Evolutionary conservation across 352 stramenopile species (phyloP), one percentile per base, ranked within the genome.

Genomic region (Pseudoperonospora humuli): DNA sequence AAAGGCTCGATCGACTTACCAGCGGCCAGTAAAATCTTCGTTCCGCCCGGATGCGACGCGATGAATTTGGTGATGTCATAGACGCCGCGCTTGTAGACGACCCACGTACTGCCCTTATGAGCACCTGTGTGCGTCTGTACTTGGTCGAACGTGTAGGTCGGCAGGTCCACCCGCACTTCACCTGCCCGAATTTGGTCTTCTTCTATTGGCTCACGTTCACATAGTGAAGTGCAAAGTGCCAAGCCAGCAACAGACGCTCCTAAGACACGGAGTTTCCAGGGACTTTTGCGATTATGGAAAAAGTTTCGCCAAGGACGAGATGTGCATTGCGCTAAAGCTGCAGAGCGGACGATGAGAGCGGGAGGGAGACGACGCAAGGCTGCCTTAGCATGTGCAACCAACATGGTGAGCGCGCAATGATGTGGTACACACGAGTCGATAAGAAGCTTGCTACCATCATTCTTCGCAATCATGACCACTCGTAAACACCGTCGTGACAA

Each of bases 1-100:
- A 96, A 98, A 9, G 82, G 86, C 41, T 94, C 84, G 32, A 96
- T 92, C 24, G 74, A 86, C 25, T 75, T 77, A 17, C 83, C 84
- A 1, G 84, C 84, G 3, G 85, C 86, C 49, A 96, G 63, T 41
- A 96, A 54, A 41, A 97, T 93, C 67, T 95, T 95, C 5, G 71
- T 86, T 11, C 70, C 79, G 35, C 95, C 94, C 6, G 95, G 95
- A 62, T 98, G 95, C 49, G 86, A 89, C 14, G 57, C 53, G 45
- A 98, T 86, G 61, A 98, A 99, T 48, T 95, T 73, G 3, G 95
- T 97, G 32, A 98, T 95, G 68, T 99, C 93, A 70, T 98, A 98
- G 11, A 98, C 93, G 27, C 88, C 83, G 50, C 93, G 68, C 13
- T 69, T 76, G 61, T 96, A 98, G 21, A 95, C 94, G 21, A 97